phyloP scores from a whole-genome alignment of 2,329 filamentous ascomycete species.

The Botryotinia globosa region DNA sequence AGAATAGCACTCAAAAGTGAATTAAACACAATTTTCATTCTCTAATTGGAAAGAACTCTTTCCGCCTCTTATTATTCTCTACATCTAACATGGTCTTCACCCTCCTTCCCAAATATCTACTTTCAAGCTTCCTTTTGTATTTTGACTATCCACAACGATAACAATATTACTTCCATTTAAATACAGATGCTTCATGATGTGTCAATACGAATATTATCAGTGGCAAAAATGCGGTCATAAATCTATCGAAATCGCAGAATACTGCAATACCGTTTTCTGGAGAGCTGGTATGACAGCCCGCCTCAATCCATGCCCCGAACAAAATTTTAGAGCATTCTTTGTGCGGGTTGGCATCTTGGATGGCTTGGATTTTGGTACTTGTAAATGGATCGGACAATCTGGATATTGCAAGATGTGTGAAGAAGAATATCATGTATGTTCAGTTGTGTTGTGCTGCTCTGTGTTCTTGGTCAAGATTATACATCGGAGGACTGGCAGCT shows the following conservation, averaged over 20 bases:
- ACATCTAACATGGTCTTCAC: not conserved
- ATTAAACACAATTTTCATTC: not conserved
- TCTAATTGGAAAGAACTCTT: not conserved
- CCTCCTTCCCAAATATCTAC: not conserved
- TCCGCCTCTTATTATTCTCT: not conserved
- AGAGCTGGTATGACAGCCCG: slow-evolving; percentile 18
- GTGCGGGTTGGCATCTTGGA: not conserved
- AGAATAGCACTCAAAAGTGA: not conserved
- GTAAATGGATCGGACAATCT: slow-evolving; percentile 17
- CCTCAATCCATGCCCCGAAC: slow-evolving; percentile 14
- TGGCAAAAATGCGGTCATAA: slow-evolving; percentile 22
- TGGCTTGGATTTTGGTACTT: not conserved
- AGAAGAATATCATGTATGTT: slow-evolving; percentile 13
- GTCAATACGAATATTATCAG: slow-evolving; percentile 20
- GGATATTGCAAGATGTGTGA: slow-evolving; percentile 23
- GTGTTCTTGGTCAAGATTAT: not conserved
- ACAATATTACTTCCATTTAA: not conserved
- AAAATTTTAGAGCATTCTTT: slow-evolving; percentile 8
- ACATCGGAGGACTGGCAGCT: not conserved
- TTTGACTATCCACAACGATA: not conserved
- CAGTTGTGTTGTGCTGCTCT: too few relatives aligned
- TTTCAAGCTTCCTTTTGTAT: not conserved
- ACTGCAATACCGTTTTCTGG: slow-evolving; percentile 20
- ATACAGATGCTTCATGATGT: slow-evolving; percentile 17
- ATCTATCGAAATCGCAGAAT: slow-evolving; percentile 22